phyloP scores from a whole-genome alignment of 2,329 filamentous ascomycete genomes.

The Ramichloridium luteum region DNA sequence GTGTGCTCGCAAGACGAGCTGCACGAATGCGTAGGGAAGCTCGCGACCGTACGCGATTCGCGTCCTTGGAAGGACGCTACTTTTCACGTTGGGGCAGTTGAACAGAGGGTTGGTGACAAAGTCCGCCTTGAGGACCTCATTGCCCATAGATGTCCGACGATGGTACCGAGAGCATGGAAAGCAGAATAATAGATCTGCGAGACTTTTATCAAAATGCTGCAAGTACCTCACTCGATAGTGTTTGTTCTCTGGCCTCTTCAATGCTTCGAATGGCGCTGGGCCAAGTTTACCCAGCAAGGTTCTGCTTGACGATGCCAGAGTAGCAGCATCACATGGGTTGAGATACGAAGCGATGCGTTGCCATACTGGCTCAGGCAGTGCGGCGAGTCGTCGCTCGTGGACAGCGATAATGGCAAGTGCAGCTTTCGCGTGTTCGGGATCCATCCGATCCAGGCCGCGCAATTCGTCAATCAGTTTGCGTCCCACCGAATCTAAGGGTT shows the following conservation, averaged over 20 bases:
- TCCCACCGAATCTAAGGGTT: too few species aligned
- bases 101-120: slow-evolving; percentile 46
- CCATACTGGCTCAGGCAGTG: slow-evolving; percentile 37
- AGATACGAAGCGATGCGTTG: slow-evolving; percentile 31
- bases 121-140: slow-evolving; percentile 42
- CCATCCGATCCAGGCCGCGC: slow-evolving; percentile 2
- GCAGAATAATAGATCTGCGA: slow-evolving; percentile 47
- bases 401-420: too few species aligned
- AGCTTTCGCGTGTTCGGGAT: slow-evolving; percentile 1
- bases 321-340: slow-evolving; percentile 35
- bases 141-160: slow-evolving; percentile 39
- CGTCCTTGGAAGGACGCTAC: slow-evolving; percentile 39
- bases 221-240: slow-evolving; percentile 41
- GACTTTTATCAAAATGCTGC: slow-evolving; percentile 35
- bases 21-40: slow-evolving; percentile 47
- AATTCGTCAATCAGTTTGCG: slow-evolving; percentile 2
- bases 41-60: slow-evolving; percentile 43
- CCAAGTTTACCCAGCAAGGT: slow-evolving; percentile 35
- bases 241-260: slow-evolving; percentile 33
- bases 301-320: slow-evolving; percentile 38
- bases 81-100: slow-evolving; percentile 41
- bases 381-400: slow-evolving; percentile 33
- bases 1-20: slow-evolving; percentile 41
- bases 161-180: slow-evolving; percentile 47
- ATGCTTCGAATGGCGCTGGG: slow-evolving; percentile 26